Evolutionary conservation across 2,329 filamentous ascomycete species (phyloP), one percentile per base, ranked within the genome.

Genomic region (Thelonectria blattea): DNA sequence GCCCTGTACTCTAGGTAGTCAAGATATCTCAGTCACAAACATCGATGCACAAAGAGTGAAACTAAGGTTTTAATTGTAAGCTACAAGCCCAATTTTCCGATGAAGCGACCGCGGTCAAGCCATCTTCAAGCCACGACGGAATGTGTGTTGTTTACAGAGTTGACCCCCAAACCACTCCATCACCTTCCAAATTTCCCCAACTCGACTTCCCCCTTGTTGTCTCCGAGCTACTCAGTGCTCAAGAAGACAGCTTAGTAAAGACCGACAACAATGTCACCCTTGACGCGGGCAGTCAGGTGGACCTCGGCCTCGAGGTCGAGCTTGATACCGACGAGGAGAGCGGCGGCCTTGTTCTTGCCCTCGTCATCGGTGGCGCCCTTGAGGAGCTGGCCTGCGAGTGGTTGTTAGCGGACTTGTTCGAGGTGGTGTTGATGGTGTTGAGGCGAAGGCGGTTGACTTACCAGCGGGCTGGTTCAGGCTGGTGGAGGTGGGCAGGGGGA

Each of bases 241-340:
- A 5, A 15, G 22, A 17, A 10, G 41, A 18, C 37, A 18, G n/a
- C n/a, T 45, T 71, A 71, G 66, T 71, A 71, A 27, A 71, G 69
- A 27, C 69, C 69, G 52, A 88, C 80, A n/a, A 82, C 81, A 67
- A 88, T 86, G 71, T 88, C 85, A 79, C 85, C 85, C 48, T 84
- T 79, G 61, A 87, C 79, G 52, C 85, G 75, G 46, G 85, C 85
- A 17, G 85, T 88, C 64, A 88, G 74, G 71, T 88, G 84, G 45
- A 88, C 83, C 71, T 88, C 85, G 9, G 85, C 85, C 72, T 88
- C 85, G 18, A 88, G 74, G 69, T 88, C 85, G 34, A 88, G 78
- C 78, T 88, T 87, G 76, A 88, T 86, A 57, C 85, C 85, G 37
- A 88, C 79, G 66, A 87, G 78, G 48, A 88, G 77, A 2, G 83